Evolutionary conservation across 1,284 basidiomycete genomes (phyloP).

Genomic region (Ceratorhiza oryzae-sativae): DNA sequence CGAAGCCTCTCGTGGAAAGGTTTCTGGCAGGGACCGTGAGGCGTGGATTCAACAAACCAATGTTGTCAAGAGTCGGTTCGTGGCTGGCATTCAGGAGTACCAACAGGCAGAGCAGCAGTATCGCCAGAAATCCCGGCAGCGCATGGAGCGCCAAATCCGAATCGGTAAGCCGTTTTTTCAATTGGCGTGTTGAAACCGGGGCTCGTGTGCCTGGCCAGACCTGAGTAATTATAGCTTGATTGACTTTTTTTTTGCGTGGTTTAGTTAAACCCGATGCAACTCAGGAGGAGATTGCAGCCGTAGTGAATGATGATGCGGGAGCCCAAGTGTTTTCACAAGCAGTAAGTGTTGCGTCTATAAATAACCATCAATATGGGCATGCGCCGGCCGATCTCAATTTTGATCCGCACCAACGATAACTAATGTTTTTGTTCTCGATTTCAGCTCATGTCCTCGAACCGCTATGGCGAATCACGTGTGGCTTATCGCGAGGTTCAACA

Average conservation of each 20-base stretch:
- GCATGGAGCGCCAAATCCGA: slow-evolving; percentile 41
- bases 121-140: slow-evolving; percentile 20
- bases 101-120: slow-evolving; percentile 38
- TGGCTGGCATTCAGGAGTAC: slow-evolving; percentile 41
- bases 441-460: slow-evolving; percentile 81
- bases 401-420: not conserved
- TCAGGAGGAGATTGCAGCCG: slow-evolving; percentile 77
- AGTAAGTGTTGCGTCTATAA: slow-evolving; percentile 55
- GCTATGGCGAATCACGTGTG: slow-evolving; percentile 82
- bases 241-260: not conserved
- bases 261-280: slow-evolving; percentile 90
- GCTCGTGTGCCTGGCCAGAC: not conserved
- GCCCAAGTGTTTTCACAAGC: slow-evolving; percentile 88
- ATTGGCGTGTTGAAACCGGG: not conserved
- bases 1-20: slow-evolving; percentile 17
- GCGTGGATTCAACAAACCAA: slow-evolving; percentile 36
- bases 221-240: not conserved
- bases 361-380: not conserved
- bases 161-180: slow-evolving; percentile 35
- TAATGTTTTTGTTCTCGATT: slow-evolving; percentile 7
- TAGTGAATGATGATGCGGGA: slow-evolving; percentile 80
- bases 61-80: slow-evolving; percentile 40
- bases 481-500: slow-evolving; percentile 92
- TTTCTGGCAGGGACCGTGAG: slow-evolving; percentile 19
- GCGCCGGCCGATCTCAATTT: not conserved